Percentiles rank a stretch among this genome's conserved stretches.
Conservation (phyloP, 352 stramenopile genomes). For the Peronospora belbahrii region DNA sequence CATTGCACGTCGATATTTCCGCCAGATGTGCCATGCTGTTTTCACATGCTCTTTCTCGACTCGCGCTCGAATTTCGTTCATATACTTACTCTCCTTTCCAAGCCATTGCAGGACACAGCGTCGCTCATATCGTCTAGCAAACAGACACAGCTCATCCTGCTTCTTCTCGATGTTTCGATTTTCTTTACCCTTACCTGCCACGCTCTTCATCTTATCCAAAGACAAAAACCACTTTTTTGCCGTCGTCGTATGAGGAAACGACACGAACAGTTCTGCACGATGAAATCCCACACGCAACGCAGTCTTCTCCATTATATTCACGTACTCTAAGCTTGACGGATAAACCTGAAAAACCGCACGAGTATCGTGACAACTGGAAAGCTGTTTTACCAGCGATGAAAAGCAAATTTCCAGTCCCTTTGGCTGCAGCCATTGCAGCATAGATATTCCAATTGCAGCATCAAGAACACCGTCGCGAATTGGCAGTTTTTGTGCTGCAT, state of each 20-base stretch:
- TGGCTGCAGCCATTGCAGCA: conserved; percentile 74
- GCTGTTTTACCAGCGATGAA: conserved; percentile 30
- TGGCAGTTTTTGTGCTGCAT: conserved; percentile 54
- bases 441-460: conserved; percentile 66
- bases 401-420: conserved; percentile 56
- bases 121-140: conserved; percentile 48
- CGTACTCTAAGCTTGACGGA: conserved; percentile 37
- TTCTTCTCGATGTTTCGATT: background rate
- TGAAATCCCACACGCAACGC: conserved; percentile 40
- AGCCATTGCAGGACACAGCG: conserved; percentile 59
- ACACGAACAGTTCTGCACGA: conserved; percentile 51
- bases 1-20: conserved; percentile 46
- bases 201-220: conserved; percentile 19
- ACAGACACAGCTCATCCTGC: conserved; percentile 37
- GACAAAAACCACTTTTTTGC: conserved; percentile 78
- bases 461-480: conserved; percentile 37
- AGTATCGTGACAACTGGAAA: conserved; percentile 13
- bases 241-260: conserved; percentile 55
- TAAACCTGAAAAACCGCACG: conserved; percentile 70
- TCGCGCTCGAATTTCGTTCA: conserved; percentile 31
- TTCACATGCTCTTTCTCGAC: conserved; percentile 59
- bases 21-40: conserved; percentile 61
- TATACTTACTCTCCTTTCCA: conserved; percentile 3
- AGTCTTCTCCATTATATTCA: conserved; percentile 50
- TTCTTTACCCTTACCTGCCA: conserved; percentile 3